Base-by-base conservation (phyloP, 2,329 filamentous ascomycete species). In the Aspergillus sp. region DNA sequence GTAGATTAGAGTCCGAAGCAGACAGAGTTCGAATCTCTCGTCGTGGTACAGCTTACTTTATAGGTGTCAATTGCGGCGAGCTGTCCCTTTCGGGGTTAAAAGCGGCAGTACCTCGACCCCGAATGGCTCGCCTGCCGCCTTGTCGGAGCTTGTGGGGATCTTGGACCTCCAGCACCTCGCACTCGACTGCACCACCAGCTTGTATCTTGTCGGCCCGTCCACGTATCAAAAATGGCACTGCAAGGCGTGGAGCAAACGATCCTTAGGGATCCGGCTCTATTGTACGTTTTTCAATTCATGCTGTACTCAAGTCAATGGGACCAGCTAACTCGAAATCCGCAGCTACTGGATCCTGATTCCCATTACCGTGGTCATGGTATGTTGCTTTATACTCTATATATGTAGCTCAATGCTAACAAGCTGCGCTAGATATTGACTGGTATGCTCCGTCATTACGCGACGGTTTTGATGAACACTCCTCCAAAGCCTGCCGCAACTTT, bases 291-390 rank as follows among this genome's bases (percentile, higher is more conserved):
- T 57, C 50, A 51, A 41, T n/a, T 7, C 43, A n/a, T 7, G 4
- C 19, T 25, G 31, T 3, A 23, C 28, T 7, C 19, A 8, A 17
- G 4, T 47, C 28, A 45, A 17, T 11, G 11, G 11, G 23, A 49
- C 2, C 11, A 43, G 11, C 30, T 53, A 46, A 57, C 31, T 43
- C 53, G 43, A 51, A 43, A 61, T 54, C 15, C 54, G 68, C 68
- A 99, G 95, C 82, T 98, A 97, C 85, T 99, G 95, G 95, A 99
- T 99, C 80, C 85, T 99, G 63, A 89, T 97, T 66, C 95, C 95
- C 65, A 99, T 99, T 78, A 97, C 94, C 51, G 85, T 97, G 71
- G 95, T 99, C 75, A 99, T 99, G 96, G 89, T 91, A 82, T 60
- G 74, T 45, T 51, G 51, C 49, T 22, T 15, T 23, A 3, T 15